Conservation (phyloP, 2,329 filamentous ascomycete species). For the Fusarium hainanense region DNA sequence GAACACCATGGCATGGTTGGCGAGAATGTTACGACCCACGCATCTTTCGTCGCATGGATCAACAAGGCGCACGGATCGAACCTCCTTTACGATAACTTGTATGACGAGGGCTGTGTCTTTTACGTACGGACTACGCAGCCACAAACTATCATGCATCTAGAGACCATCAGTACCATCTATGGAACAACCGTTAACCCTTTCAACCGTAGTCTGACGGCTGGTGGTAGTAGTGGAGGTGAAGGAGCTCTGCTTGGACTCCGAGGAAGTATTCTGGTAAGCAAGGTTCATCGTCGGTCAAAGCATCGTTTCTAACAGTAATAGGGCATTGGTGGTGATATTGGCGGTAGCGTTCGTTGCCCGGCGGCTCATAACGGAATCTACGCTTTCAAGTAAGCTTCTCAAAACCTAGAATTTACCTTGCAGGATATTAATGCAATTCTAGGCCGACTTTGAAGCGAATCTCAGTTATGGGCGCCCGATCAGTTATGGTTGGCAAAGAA, state of each 20-base stretch:
- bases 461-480: slow-evolving; percentile 42
- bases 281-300: accelerated
- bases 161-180: slow-evolving; percentile 72
- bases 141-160: slow-evolving; percentile 65
- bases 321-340: slow-evolving; percentile 58
- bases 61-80: slow-evolving; percentile 50
- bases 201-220: slow-evolving; percentile 69
- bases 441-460: slow-evolving; percentile 51
- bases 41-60: slow-evolving; percentile 49
- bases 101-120: slow-evolving; percentile 48
- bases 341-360: slow-evolving; percentile 54
- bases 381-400: slow-evolving; percentile 52
- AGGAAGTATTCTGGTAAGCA: slow-evolving; percentile 52
- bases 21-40: slow-evolving; percentile 43
- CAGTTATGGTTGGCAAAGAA: slow-evolving; percentile 51
- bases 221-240: slow-evolving; percentile 72
- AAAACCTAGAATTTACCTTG: too few relatives aligned
- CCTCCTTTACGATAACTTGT: slow-evolving; percentile 47
- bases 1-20: slow-evolving; percentile 53
- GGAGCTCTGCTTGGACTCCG: slow-evolving; percentile 55
- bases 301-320: not conserved
- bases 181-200: slow-evolving; percentile 72
- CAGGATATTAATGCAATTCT: not conserved
- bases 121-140: slow-evolving; percentile 77
- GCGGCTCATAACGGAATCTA: slow-evolving; percentile 52